Percentiles rank a stretch among this genome's conserved stretches.
phyloP scores from a whole-genome alignment of 2,329 filamentous ascomycete species.

The Ophioceras dolichostomum region DNA sequence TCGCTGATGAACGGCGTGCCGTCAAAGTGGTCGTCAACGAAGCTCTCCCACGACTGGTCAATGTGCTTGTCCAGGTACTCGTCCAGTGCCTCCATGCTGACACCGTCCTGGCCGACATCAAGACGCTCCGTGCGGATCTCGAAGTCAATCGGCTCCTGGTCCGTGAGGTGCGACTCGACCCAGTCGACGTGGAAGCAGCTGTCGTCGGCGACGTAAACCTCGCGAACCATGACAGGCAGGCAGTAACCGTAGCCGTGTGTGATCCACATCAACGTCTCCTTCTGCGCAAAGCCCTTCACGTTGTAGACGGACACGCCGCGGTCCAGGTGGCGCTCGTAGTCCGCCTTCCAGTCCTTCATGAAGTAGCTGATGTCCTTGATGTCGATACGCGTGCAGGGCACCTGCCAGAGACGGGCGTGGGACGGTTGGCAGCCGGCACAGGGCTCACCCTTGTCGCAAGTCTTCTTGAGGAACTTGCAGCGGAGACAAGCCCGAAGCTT shows the following conservation, averaged over 20 bases:
- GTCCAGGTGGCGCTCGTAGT: slow-evolving; percentile 83
- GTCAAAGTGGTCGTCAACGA: slow-evolving; percentile 93
- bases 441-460: slow-evolving; percentile 93
- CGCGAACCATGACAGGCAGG: slow-evolving; percentile 83
- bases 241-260: slow-evolving; percentile 94
- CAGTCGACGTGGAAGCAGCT: slow-evolving; percentile 90
- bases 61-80: slow-evolving; percentile 95
- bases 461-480: slow-evolving; percentile 99
- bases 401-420: slow-evolving; percentile 91
- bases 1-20: slow-evolving; percentile 91
- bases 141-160: slow-evolving; percentile 65
- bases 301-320: slow-evolving; percentile 86
- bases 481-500: slow-evolving; percentile 88
- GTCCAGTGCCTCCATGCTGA: slow-evolving; percentile 67
- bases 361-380: slow-evolving; percentile 98
- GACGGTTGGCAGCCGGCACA: slow-evolving; percentile 93
- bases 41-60: slow-evolving; percentile 81
- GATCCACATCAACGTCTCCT: slow-evolving; percentile 70
- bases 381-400: slow-evolving; percentile 93
- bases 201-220: slow-evolving; percentile 85
- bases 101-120: slow-evolving; percentile 78
- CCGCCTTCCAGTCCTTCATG: slow-evolving; percentile 98
- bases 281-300: slow-evolving; percentile 70
- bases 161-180: slow-evolving; percentile 64
- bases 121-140: slow-evolving; percentile 81